Conservation (phyloP, 2,329 filamentous ascomycete species). For the Talaromyces sp. region DNA sequence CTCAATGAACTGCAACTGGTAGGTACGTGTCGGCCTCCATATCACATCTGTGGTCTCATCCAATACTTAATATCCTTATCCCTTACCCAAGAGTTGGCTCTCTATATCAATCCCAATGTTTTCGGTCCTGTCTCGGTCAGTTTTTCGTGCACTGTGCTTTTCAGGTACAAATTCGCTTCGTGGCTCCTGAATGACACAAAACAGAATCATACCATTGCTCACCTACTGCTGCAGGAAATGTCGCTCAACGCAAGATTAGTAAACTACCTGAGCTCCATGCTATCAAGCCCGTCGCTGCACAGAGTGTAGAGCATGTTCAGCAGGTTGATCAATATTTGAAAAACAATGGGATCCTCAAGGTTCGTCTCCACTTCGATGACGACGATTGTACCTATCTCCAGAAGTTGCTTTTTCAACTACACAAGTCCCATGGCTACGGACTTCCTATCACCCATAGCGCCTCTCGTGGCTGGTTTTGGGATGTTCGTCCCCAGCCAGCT, state of each 20-base stretch:
- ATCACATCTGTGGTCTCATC: no score
- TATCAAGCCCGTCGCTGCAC: background rate
- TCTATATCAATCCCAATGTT: background rate
- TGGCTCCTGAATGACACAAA: no score
- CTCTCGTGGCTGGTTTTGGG: constrained; percentile 49
- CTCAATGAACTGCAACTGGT: no score
- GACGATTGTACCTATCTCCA: constrained; percentile 38
- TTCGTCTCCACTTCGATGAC: constrained; percentile 22
- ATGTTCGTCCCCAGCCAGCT: constrained; percentile 36
- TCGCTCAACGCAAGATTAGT: background rate
- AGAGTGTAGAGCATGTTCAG: background rate
- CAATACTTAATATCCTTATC: no score
- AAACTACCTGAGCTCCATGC: background rate
- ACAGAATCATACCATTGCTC: background rate
- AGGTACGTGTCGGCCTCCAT: no score
- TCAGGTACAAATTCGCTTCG: background rate
- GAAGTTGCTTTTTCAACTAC: constrained; percentile 36
- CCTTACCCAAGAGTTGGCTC: no score
- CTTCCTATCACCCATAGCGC: constrained; percentile 48
- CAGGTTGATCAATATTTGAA: background rate
- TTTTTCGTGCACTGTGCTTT: background rate
- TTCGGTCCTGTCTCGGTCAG: background rate
- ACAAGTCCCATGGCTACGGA: constrained; percentile 36
- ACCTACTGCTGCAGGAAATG: background rate
- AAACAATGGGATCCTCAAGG: background rate